These are phyloP conservation scores for Aspergillus sergii DNA, from an alignment of 2,329 filamentous ascomycete species.

Conservation along the genomic window DNA sequence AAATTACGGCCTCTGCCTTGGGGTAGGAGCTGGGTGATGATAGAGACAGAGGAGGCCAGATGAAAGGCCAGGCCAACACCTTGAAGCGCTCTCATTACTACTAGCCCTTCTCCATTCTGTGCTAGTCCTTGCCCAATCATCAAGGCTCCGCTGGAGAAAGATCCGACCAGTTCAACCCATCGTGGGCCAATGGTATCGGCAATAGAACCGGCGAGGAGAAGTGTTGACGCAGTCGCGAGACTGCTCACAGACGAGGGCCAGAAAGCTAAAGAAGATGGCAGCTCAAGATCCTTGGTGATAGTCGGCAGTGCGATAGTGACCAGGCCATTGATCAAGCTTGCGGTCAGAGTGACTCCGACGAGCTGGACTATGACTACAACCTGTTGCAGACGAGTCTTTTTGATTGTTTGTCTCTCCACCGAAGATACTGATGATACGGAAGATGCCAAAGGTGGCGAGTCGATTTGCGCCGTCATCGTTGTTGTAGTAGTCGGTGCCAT, in stretches of 20 bases:
- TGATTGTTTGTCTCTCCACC: not conserved
- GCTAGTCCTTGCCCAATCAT: conserved; percentile 49
- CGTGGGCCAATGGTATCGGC: conserved; percentile 55
- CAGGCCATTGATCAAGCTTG: conserved; percentile 39
- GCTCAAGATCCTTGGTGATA: conserved; percentile 40
- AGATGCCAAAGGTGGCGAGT: not conserved
- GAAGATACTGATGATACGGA: not conserved
- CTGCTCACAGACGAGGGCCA: conserved; percentile 34
- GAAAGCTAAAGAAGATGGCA: conserved; percentile 27
- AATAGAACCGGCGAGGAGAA: conserved; percentile 54
- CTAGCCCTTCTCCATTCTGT: conserved; percentile 46
- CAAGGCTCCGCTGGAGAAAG: conserved; percentile 46
- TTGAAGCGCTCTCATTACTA: conserved; percentile 50
- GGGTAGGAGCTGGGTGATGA: conserved; percentile 52
- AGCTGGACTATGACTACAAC: conserved; percentile 19
- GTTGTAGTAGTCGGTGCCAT: not conserved
- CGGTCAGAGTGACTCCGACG: conserved; percentile 26
- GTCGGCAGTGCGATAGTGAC: conserved; percentile 47
- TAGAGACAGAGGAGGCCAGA: conserved; percentile 52
- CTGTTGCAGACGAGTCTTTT: conserved; percentile 9
- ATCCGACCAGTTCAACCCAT: conserved; percentile 51
- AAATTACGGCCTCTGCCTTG: conserved; percentile 54
- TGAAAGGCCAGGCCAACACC: conserved; percentile 52
- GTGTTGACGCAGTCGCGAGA: conserved; percentile 36
- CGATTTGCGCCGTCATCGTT: not conserved